A percentile compares a stretch with the other conserved stretches of the same genome.
Conservation (phyloP, 257 asterid genomes). For the Apocynum venetum region DNA sequence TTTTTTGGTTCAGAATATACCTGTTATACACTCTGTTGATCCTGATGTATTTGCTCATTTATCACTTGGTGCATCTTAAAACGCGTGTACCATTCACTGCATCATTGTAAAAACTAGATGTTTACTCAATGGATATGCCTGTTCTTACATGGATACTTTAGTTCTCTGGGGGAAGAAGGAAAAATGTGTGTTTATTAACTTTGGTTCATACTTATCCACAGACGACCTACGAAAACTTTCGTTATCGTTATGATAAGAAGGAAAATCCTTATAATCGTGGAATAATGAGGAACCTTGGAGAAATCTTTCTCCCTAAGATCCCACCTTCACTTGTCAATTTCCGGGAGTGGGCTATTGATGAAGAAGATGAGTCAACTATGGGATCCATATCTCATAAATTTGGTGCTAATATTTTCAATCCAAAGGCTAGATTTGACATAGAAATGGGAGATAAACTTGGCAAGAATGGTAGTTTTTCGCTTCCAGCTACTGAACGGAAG, state of each 20-base stretch:
- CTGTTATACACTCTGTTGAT: not conserved
- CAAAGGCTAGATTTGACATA: slow-evolving; percentile 50
- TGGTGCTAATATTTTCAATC: slow-evolving; percentile 37
- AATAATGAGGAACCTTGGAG: slow-evolving; percentile 50
- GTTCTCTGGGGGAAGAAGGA: not conserved
- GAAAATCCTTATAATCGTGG: slow-evolving; percentile 72
- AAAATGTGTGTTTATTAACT: not conserved
- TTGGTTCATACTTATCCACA: slow-evolving; percentile 28
- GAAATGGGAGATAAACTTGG: slow-evolving; percentile 44
- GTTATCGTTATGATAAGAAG: slow-evolving; percentile 78
- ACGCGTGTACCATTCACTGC: no score
- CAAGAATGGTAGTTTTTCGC: slow-evolving; percentile 39
- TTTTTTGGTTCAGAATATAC: no score
- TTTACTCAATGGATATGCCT: no score
- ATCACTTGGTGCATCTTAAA: no score
- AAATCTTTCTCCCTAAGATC: slow-evolving; percentile 49
- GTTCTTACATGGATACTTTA: no score
- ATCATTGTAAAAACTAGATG: no score
- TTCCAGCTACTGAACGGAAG: slow-evolving; percentile 39
- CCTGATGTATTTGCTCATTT: not conserved
- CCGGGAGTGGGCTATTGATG: slow-evolving; percentile 66
- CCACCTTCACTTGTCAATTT: slow-evolving; percentile 54
- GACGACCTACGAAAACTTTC: slow-evolving; percentile 89
- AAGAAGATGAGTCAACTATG: slow-evolving; percentile 42
- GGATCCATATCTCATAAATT: slow-evolving; percentile 42